Evolutionary conservation across 345 rosid species (phyloP), one percentile per base, ranked within the genome.

Genomic region (Linum usitatissimum): DNA sequence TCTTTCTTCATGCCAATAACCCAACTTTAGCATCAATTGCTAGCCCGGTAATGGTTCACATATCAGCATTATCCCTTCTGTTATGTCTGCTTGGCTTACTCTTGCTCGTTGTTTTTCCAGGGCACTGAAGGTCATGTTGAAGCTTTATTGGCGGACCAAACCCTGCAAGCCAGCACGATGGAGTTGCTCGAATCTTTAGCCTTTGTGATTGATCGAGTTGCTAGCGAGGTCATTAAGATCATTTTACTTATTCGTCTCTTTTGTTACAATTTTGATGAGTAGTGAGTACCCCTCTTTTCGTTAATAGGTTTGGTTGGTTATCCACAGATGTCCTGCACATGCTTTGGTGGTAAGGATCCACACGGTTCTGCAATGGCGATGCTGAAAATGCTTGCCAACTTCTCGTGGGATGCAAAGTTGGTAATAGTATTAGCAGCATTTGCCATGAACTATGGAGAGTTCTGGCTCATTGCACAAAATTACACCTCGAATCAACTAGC

Each of bases 171-270:
- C 62, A 36, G 55, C 55, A 64, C 57, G 59, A 20, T 45, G 3
- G 66, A 64, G 36, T 28, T 68, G 70, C 70, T 84, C 57, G 88
- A 80, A 45, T 71, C 76, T 55, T 66, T 81, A 56, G 79, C 84
- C 1, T 81, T 61, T 53, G 73, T 79, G 74, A 85, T 90, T 40
- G 86, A 90, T 38, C 80, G 83, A 70, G 77, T 90, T 65, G 66
- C 86, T 21, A 71, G 79, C 58, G 89, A 87, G 96, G 94, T 88
- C 36, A 58, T 23, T 1, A 3, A 1, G 28, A 53, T 8, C 17
- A 17, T 18, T 51, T 12, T 60, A 49, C 3, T 30, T 30, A 6
- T 18, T 30, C 18, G 6, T 23, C 20, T 5, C 5, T 14, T 65
- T 19, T 36, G 54, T 58, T 36, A 65, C 58, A 31, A 67, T 64